These are phyloP conservation scores for Termitomyces sp. DNA, from an alignment of 1,284 basidiomycete genomes.

Conservation along the genomic window DNA sequence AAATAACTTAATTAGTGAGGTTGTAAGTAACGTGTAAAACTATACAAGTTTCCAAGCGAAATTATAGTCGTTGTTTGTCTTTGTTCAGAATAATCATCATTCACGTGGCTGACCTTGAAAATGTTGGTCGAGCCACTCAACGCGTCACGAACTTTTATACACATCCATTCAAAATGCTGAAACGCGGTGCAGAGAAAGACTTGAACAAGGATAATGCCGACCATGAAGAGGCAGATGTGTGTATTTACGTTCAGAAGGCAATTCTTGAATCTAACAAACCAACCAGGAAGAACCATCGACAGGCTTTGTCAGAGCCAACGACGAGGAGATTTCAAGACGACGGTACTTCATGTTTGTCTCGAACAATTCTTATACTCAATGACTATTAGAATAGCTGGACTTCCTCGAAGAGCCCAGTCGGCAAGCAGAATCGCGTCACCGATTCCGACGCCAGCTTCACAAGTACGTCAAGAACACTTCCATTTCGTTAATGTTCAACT, in stretches of 20 bases:
- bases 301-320: constrained; percentile 54
- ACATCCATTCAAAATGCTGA: neutral
- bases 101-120: constrained; percentile 11
- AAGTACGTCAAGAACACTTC: constrained; percentile 13
- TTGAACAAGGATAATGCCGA: constrained; percentile 54
- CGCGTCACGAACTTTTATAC: constrained; percentile 4
- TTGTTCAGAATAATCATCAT: neutral
- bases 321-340: constrained; percentile 21
- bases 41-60: neutral
- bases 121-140: constrained; percentile 1
- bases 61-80: neutral
- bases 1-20: neutral
- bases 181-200: constrained; percentile 67
- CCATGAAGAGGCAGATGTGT: constrained; percentile 26
- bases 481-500: neutral
- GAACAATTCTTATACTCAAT: neutral
- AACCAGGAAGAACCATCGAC: constrained; percentile 37
- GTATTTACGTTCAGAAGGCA: neutral
- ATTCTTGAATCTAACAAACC: constrained; percentile 1
- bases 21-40: constrained; percentile 12
- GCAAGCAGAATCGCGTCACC: constrained; percentile 1
- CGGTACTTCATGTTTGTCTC: neutral
- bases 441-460: neutral
- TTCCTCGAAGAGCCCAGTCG: constrained; percentile 6
- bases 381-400: constrained; percentile 4